Evolutionary conservation across 306 rosid genomes (phyloP).

Genomic region (Hippophae rhamnoides): DNA sequence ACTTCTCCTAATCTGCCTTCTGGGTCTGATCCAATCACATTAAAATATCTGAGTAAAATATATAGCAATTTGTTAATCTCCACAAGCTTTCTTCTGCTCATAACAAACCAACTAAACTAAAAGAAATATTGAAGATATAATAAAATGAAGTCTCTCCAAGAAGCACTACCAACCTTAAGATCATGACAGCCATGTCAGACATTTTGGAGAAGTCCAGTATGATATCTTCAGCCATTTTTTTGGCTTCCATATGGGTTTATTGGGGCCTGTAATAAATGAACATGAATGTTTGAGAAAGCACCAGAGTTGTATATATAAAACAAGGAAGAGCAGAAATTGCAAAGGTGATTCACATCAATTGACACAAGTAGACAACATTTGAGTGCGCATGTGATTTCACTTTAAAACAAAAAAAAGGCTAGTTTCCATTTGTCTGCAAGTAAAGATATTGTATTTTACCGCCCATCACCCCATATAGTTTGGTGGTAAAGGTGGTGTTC

Average conservation of each 20-base stretch:
- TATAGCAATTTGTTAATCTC: neutral
- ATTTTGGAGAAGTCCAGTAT: conserved; percentile 83
- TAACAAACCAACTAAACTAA: neutral
- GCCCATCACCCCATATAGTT: too few relatives aligned
- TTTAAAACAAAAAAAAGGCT: too few relatives aligned
- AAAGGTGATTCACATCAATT: too few relatives aligned
- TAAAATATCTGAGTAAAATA: conserved; percentile 53
- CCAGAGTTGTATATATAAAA: too few relatives aligned
- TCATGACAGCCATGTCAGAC: conserved; percentile 91
- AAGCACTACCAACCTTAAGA: conserved; percentile 50
- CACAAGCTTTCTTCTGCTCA: neutral
- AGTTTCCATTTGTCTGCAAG: too few relatives aligned
- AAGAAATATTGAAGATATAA: neutral
- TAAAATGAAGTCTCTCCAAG: neutral
- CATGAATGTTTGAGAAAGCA: too few relatives aligned
- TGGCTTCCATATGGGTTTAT: conserved; percentile 97
- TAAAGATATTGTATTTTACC: too few relatives aligned
- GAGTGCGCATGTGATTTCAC: too few relatives aligned
- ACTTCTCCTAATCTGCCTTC: conserved; percentile 88
- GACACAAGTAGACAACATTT: too few relatives aligned
- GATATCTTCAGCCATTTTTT: conserved; percentile 97
- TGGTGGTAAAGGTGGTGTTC: too few relatives aligned
- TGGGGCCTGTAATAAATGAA: conserved; percentile 45
- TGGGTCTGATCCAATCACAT: conserved; percentile 90
- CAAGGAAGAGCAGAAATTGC: too few relatives aligned